Evolutionary conservation across 805 yeast species (phyloP).

Genomic region (Candida dajiaensis): DNA sequence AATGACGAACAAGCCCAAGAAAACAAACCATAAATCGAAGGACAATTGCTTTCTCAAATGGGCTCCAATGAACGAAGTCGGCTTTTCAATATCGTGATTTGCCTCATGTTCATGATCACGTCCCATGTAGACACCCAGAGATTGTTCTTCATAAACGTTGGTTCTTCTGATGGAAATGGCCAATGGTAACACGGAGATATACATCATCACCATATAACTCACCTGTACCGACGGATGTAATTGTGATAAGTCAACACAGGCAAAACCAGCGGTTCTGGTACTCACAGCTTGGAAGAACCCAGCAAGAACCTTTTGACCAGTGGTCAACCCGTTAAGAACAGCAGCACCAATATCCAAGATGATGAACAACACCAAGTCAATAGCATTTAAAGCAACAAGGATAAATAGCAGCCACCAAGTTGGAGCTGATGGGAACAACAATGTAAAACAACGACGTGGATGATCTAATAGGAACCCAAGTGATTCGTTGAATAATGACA

Average conservation of each 20-base stretch:
- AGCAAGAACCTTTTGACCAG: slow-evolving; percentile 66
- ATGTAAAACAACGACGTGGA: slow-evolving; percentile 94
- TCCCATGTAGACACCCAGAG: slow-evolving; percentile 79
- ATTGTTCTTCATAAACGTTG: slow-evolving; percentile 96
- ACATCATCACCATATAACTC: slow-evolving; percentile 95
- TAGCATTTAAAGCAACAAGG: slow-evolving; percentile 61
- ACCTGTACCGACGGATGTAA: slow-evolving; percentile 92
- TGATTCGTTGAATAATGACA: slow-evolving; percentile 64
- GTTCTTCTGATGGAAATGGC: slow-evolving; percentile 96
- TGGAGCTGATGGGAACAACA: slow-evolving; percentile 85
- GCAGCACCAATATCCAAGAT: slow-evolving; percentile 61
- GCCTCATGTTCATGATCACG: slow-evolving; percentile 10
- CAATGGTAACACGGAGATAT: slow-evolving; percentile 90
- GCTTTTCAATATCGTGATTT: slow-evolving; percentile 20
- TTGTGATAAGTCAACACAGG: slow-evolving; percentile 59
- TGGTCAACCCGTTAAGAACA: slow-evolving; percentile 47
- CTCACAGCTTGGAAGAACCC: slow-evolving; percentile 90
- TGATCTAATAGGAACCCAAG: slow-evolving; percentile 85
- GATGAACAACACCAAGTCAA: slow-evolving; percentile 77
- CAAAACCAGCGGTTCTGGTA: slow-evolving; percentile 91
- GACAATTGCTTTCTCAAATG: slow-evolving; percentile 91
- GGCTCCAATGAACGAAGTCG: slow-evolving; percentile 68
- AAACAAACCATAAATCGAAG: slow-evolving; percentile 91
- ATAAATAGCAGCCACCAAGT: slow-evolving; percentile 92
- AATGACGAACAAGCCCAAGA: slow-evolving; percentile 77